Percentiles rank a stretch among this genome's conserved stretches.
Conservation (phyloP, 1,284 basidiomycete species). For the Rhizopogon hawkerae region DNA sequence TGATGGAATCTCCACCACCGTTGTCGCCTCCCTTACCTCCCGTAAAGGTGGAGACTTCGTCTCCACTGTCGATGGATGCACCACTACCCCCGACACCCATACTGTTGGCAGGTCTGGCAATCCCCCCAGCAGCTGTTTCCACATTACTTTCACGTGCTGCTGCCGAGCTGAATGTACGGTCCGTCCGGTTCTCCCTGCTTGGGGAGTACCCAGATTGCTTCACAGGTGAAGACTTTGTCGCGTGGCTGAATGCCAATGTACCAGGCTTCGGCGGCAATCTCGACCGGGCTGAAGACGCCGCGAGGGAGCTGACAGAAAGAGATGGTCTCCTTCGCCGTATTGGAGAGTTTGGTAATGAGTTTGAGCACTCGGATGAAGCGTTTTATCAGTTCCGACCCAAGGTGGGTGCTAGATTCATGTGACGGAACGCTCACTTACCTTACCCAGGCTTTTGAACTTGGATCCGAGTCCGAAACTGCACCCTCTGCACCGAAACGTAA, state of each 20-base stretch:
- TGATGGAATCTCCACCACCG: conserved; percentile 52
- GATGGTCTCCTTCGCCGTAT: conserved; percentile 67
- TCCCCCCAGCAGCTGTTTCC: conserved; percentile 58
- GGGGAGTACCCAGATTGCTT: conserved; percentile 85
- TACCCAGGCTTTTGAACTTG: conserved; percentile 60
- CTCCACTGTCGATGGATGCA: conserved; percentile 31
- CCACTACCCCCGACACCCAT: conserved; percentile 44
- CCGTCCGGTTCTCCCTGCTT: conserved; percentile 71
- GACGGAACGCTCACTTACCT: conserved; percentile 5
- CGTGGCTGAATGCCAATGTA: conserved; percentile 66
- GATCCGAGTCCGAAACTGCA: conserved; percentile 30
- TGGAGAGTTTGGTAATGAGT: conserved; percentile 74
- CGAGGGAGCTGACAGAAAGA: conserved; percentile 66
- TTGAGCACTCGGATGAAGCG: conserved; percentile 65
- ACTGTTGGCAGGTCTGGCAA: conserved; percentile 64
- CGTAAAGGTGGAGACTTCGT: conserved; percentile 26
- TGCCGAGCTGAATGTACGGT: conserved; percentile 51
- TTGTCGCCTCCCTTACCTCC: conserved; percentile 51
- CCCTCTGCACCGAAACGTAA: conserved; percentile 31
- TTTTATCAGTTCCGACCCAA: conserved; percentile 75
- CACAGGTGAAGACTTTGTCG: conserved; percentile 71
- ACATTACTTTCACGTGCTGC: conserved; percentile 59
- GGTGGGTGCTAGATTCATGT: conserved; percentile 31
- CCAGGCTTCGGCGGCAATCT: conserved; percentile 63
- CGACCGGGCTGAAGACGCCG: conserved; percentile 74